Percentiles rank a stretch among this genome's conserved stretches.
phyloP scores from a whole-genome alignment of 768 basidiomycete species.

The Gautieria morchelliformis region DNA sequence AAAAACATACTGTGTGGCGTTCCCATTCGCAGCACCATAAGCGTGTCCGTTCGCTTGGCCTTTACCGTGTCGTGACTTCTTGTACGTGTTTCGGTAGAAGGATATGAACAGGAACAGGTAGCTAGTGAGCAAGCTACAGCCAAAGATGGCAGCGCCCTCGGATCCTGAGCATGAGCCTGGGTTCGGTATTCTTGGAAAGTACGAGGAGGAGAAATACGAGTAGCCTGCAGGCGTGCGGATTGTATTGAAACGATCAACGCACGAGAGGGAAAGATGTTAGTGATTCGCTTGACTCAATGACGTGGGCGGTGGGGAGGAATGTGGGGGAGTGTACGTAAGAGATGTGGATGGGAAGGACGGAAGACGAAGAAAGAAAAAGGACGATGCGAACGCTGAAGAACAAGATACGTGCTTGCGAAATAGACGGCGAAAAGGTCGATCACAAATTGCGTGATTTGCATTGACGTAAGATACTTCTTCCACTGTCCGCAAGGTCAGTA shows the following conservation, averaged over 20 bases:
- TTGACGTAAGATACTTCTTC: conserved; percentile 95
- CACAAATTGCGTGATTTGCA: conserved; percentile 96
- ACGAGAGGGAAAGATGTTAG: neutral
- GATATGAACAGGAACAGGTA: conserved; percentile 96
- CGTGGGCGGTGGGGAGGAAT: conserved; percentile 4
- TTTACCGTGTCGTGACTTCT: conserved; percentile 37
- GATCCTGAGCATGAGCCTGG: conserved; percentile 81
- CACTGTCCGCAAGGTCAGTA: conserved; percentile 44
- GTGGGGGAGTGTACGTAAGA: neutral
- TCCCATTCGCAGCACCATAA: neutral
- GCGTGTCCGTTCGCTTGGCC: conserved; percentile 32
- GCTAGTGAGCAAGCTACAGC: conserved; percentile 78
- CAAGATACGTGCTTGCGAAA: conserved; percentile 74
- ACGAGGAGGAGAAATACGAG: conserved; percentile 64
- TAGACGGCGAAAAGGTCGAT: conserved; percentile 87
- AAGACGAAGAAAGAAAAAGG: conserved; percentile 3
- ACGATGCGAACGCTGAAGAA: conserved; percentile 11
- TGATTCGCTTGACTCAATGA: conserved; percentile 22
- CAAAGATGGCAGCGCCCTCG: conserved; percentile 80
- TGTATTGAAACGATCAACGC: conserved; percentile 4
- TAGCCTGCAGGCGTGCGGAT: conserved; percentile 37
- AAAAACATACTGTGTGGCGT: neutral
- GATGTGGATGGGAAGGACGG: neutral
- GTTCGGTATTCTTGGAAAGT: conserved; percentile 49
- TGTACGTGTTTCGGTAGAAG: conserved; percentile 83